Percentiles rank a stretch among this genome's conserved stretches.
Evolutionary conservation across 805 yeast genomes (phyloP).

Genomic region (Torulaspora microellipsoides): DNA sequence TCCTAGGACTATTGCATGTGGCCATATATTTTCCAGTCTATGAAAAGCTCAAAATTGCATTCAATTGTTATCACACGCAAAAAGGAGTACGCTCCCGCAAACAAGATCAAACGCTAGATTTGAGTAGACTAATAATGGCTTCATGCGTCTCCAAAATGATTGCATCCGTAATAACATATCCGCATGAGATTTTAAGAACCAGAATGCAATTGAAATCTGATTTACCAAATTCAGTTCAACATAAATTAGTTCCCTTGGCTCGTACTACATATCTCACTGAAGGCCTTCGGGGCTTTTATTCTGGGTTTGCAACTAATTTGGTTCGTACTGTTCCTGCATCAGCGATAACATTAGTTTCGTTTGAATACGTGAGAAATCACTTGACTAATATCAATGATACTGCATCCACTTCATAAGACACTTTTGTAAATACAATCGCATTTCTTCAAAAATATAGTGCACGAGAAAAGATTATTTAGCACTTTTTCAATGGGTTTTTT

Average conservation of each 20-base stretch:
- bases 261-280: slow-evolving; percentile 44
- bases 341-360: slow-evolving; percentile 91
- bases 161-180: slow-evolving; percentile 86
- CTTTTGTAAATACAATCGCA: too few species aligned
- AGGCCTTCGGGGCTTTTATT: slow-evolving; percentile 79
- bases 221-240: slow-evolving; percentile 24
- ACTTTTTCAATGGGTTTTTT: too few species aligned
- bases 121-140: slow-evolving; percentile 52
- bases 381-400: slow-evolving; percentile 28
- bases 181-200: slow-evolving; percentile 92
- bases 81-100: slow-evolving; percentile 10
- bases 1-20: slow-evolving; percentile 86
- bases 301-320: slow-evolving; percentile 82
- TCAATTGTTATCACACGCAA: slow-evolving; percentile 34
- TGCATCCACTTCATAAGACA: too few species aligned
- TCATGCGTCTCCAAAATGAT: slow-evolving; percentile 80
- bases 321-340: slow-evolving; percentile 91
- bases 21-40: slow-evolving; percentile 95
- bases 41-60: slow-evolving; percentile 65
- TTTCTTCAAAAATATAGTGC: too few species aligned
- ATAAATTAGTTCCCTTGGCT: slow-evolving; percentile 26
- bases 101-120: slow-evolving; percentile 26
- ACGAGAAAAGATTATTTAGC: too few species aligned
- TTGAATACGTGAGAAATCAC: slow-evolving; percentile 69
- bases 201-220: slow-evolving; percentile 64